phyloP scores from a whole-genome alignment of 2,329 filamentous ascomycete species.

The Alternaria gaisen region DNA sequence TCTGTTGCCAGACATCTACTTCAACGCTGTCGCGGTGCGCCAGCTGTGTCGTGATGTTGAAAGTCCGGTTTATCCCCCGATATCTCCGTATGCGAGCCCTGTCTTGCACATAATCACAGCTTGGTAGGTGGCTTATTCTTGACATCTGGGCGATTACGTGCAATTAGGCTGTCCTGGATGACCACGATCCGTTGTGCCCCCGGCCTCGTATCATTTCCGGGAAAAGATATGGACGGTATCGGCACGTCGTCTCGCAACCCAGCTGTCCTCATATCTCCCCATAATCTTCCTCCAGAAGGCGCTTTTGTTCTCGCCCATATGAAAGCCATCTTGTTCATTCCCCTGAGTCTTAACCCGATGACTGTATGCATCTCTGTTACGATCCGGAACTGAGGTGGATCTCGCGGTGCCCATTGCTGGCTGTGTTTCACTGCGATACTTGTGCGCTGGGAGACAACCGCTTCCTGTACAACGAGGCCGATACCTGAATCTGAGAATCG shows the following conservation, averaged over 20 bases:
- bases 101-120: background rate
- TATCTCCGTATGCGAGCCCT: background rate
- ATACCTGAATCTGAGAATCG: slow-evolving; percentile 14
- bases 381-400: slow-evolving; percentile 13
- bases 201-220: slow-evolving; percentile 12
- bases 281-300: slow-evolving; percentile 11
- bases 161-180: slow-evolving; percentile 32
- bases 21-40: background rate
- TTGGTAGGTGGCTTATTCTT: background rate
- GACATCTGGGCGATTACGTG: background rate
- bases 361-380: slow-evolving; percentile 32
- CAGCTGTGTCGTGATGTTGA: background rate
- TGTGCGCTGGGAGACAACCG: slow-evolving; percentile 27
- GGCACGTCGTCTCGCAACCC: slow-evolving; percentile 35
- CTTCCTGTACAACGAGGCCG: slow-evolving; percentile 33
- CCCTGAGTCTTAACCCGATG: slow-evolving; percentile 36
- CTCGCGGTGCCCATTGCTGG: background rate
- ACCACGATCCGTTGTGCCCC: slow-evolving; percentile 29
- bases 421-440: slow-evolving; percentile 29
- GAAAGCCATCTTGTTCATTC: slow-evolving; percentile 37
- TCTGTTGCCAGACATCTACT: background rate
- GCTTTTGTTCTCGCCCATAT: slow-evolving; percentile 27
- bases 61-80: background rate
- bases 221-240: slow-evolving; percentile 27
- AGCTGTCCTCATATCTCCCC: slow-evolving; percentile 34